These are phyloP conservation scores for Termitomyces sp. DNA, from an alignment of 768 basidiomycete genomes.

Conservation along the genomic window DNA sequence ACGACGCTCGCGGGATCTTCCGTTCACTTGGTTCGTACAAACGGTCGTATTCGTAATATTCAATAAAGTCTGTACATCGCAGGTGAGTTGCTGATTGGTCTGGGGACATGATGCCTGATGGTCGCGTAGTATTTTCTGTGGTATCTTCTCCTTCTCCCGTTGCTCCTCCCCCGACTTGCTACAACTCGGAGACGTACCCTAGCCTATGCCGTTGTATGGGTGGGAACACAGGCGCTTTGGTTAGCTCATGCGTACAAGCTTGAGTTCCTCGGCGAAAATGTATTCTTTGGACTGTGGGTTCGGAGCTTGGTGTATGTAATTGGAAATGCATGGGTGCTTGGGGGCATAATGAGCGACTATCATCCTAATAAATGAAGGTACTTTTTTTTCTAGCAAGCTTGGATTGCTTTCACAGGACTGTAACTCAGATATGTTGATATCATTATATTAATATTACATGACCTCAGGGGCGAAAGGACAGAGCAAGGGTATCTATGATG, in stretches of 20 bases:
- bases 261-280: constrained; percentile 78
- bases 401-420: not conserved
- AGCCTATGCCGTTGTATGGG: constrained; percentile 56
- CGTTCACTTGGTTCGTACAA: constrained; percentile 88
- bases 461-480: not conserved
- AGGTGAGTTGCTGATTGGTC: constrained; percentile 41
- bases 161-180: constrained; percentile 64
- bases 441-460: not conserved
- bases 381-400: not conserved
- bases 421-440: not conserved
- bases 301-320: constrained; percentile 69
- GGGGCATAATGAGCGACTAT: constrained; percentile 44
- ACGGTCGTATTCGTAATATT: constrained; percentile 90
- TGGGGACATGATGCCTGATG: not conserved
- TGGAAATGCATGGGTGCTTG: constrained; percentile 79
- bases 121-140: constrained; percentile 85
- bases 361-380: constrained; percentile 1
- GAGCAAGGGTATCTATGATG: constrained; percentile 2
- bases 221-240: constrained; percentile 81
- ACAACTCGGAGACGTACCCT: constrained; percentile 40
- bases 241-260: constrained; percentile 85
- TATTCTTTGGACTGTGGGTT: constrained; percentile 74
- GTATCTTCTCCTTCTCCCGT: constrained; percentile 87
- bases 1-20: constrained; percentile 48
- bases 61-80: constrained; percentile 98